phyloP scores from a whole-genome alignment of 257 asterid genomes.

The Salvia hispanica region DNA sequence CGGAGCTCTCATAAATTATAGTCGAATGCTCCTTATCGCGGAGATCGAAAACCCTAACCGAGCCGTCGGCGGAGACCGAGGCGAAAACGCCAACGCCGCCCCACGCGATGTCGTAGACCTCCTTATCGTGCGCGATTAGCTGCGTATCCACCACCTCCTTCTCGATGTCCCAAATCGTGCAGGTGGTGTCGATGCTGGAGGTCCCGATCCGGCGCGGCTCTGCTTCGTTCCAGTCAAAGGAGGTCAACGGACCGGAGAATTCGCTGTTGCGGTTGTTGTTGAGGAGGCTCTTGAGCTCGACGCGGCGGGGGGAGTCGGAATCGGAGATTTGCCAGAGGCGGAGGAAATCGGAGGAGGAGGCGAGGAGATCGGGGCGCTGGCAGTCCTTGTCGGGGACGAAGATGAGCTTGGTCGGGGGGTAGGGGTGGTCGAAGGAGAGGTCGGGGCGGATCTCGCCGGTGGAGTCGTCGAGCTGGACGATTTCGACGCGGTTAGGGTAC shows the following conservation, averaged over 20 bases:
- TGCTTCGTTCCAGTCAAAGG: slow-evolving; percentile 98
- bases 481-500: slow-evolving; percentile 81
- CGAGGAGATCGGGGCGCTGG: slow-evolving; percentile 85
- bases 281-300: slow-evolving; percentile 66
- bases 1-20: slow-evolving; percentile 91
- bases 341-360: slow-evolving; percentile 86
- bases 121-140: slow-evolving; percentile 96
- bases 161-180: slow-evolving; percentile 97
- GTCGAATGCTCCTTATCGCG: slow-evolving; percentile 98
- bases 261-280: slow-evolving; percentile 86
- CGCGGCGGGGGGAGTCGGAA: slow-evolving; percentile 47
- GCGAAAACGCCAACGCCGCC: slow-evolving; percentile 99
- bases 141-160: slow-evolving; percentile 94
- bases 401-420: slow-evolving; percentile 87
- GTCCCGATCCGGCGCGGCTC: slow-evolving; percentile 96
- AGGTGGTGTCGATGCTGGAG: slow-evolving; percentile 88
- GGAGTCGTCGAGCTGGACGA: slow-evolving; percentile 81
- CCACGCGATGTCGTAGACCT: slow-evolving; percentile 98
- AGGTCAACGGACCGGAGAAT: slow-evolving; percentile 83
- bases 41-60: slow-evolving; percentile 94
- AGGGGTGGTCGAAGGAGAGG: slow-evolving; percentile 92
- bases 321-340: slow-evolving; percentile 85
- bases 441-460: slow-evolving; percentile 88
- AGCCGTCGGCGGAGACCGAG: slow-evolving; percentile 92
- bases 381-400: slow-evolving; percentile 94